Percentiles rank a stretch among this genome's conserved stretches.
Evolutionary conservation across 148 eudicot genomes (phyloP).

Genomic region (Selenicereus undatus): DNA sequence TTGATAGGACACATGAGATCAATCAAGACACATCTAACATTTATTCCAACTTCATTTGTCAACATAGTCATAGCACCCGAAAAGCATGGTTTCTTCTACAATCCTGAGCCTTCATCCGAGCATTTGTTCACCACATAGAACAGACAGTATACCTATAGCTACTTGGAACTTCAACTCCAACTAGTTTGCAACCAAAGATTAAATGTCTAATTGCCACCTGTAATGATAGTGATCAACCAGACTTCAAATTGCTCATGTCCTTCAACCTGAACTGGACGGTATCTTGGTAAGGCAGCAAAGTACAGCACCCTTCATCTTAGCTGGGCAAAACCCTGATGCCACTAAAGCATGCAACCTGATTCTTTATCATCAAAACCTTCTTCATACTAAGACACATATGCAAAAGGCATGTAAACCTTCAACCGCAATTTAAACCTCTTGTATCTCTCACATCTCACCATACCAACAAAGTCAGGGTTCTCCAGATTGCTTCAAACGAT

Average conservation of each 20-base stretch:
- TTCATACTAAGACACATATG: neutral
- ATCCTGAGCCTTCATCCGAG: neutral
- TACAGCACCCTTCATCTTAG: neutral
- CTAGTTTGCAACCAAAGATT: neutral
- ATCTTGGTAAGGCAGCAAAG: neutral
- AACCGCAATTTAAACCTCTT: neutral
- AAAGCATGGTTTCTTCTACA: neutral
- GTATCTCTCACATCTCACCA: neutral
- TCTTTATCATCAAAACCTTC: no score
- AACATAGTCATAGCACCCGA: neutral
- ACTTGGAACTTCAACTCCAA: no score
- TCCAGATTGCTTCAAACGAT: neutral
- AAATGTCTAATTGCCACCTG: neutral
- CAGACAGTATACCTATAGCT: neutral
- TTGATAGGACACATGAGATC: no score
- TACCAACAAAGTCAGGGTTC: neutral
- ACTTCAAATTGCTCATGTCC: neutral
- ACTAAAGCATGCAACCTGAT: no score
- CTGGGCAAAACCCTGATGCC: no score
- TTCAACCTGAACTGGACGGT: neutral
- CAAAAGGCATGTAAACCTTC: neutral
- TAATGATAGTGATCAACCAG: neutral
- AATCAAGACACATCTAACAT: neutral
- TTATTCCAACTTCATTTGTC: neutral
- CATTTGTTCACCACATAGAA: no score